Base-by-base conservation (phyloP, 2,329 filamentous ascomycete genomes). In the Sporothrix curviconia region DNA sequence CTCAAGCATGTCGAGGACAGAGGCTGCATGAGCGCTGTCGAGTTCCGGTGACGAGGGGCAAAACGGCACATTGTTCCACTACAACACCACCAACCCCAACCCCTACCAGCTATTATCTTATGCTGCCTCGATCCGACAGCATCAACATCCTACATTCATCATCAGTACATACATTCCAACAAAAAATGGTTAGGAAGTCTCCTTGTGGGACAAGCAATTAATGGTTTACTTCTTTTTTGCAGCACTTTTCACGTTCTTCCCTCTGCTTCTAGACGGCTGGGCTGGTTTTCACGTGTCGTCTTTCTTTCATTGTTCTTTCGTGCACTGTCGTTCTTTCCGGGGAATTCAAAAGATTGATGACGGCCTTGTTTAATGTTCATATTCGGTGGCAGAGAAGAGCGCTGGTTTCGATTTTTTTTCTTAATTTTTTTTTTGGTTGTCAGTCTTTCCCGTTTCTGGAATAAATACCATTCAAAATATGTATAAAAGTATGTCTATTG, bases 1-100 rank as follows among this genome's bases (percentile, higher is more conserved):
- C 77, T 99, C 66, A 89, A 90, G 71, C 91, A 96, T 71, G 87
- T 96, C 57, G 82, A 89, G 59, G 88, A 96, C 71, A 81, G 78
- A 67, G 92, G 92, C 57, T 94, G 90, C 72, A 89, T 88, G 70
- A 84, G 84, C 66, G 87, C 90, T 61, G 83, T 95, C 73, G 94
- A 99, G 74, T 96, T 97, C 71, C 82, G 88, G 73, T 92, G 76
- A 87, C 50, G 55, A 51, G 11, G 34, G 8, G n/a, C n/a, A n/a
- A n/a, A 24, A 14, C 1, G 7, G 32, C 40, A 8, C n/a, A 25
- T n/a, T 32, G 57, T 14, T 25, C 19, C 32, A 24, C 34, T 4
- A 34, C 40, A 32, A 22, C 17, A 44, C 34, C 32, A 42, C 30
- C 25, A 37, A 9, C 32, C 47, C 7, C 32, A 3, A 34, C 32